Conservation (phyloP, 2,329 filamentous ascomycete genomes). For the Pseudocercospora cruenta region DNA sequence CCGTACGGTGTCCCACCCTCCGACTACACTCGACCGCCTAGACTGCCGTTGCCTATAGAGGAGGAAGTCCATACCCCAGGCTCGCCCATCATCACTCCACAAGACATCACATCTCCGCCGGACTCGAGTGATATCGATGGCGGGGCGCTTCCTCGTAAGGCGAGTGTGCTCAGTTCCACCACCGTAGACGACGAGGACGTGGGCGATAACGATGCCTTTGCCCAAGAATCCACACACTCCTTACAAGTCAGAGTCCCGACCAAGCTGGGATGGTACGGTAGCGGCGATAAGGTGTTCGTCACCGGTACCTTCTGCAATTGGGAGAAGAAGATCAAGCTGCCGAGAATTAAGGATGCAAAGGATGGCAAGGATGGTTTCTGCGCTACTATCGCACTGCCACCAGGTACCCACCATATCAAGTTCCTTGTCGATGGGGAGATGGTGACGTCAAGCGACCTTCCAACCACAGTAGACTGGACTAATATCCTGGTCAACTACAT, state of each 20-base stretch:
- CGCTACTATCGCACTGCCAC: conserved; percentile 78
- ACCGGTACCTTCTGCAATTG: conserved; percentile 97
- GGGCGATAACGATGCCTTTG: conserved; percentile 67
- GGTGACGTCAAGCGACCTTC: conserved; percentile 82
- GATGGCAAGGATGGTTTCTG: conserved; percentile 63
- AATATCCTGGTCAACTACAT: conserved; percentile 99
- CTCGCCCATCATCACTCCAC: conserved; percentile 80
- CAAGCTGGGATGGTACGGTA: conserved; percentile 77
- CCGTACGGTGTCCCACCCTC: conserved; percentile 44
- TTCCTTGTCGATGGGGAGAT: conserved; percentile 95
- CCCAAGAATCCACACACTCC: conserved; percentile 60
- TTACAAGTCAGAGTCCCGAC: conserved; percentile 80
- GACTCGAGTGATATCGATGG: conserved; percentile 51
- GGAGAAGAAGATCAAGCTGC: conserved; percentile 89
- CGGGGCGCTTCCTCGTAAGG: conserved; percentile 57
- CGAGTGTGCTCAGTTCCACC: conserved; percentile 58
- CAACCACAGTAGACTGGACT: conserved; percentile 95
- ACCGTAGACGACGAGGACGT: conserved; percentile 75
- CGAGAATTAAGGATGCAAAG: conserved; percentile 64
- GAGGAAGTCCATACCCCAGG: conserved; percentile 88
- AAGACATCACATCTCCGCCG: conserved; percentile 59
- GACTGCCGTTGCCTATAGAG: conserved; percentile 89
- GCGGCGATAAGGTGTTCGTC: conserved; percentile 87
- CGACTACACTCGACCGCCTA: conserved; percentile 71
- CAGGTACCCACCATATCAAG: conserved; percentile 94